Evolutionary conservation across 2,329 filamentous ascomycete genomes (phyloP), one percentile per base, ranked within the genome.

Genomic region (Penicillium oxalicum): DNA sequence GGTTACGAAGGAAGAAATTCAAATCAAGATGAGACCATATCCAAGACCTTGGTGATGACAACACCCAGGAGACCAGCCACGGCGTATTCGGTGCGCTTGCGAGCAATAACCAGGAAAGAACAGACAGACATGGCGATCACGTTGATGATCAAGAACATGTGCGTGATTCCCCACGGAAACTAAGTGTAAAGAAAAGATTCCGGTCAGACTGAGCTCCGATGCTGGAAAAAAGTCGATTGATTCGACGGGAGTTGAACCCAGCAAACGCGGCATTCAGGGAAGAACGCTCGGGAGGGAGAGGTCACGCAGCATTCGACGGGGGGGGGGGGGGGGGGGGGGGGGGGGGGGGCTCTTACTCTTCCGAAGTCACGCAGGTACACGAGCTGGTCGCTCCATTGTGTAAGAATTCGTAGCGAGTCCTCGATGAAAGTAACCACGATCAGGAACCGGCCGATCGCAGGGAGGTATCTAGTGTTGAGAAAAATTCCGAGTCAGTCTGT

Each of bases 1-100:
- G 79, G 70, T 98, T 98, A 74, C 93, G 91, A 57, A 98, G 86
- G 84, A 98, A 98, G 80, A 98, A 98, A 82, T 97, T 98, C 67
- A 97, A 82, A 72, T 98, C 93, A 71, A 97, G 71, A 98, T 95
- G 54, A 98, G 81, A 51, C 93, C 93, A 70, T 98, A 98, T 61
- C 93, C 93, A 48, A 98, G 81, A 18, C 91, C 93, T 74, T 98
- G 93, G 90, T 86, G 54, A 98, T 72, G 45, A 98, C 91, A 45
- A 98, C 93, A 45, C 77, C 86, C 69, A 96, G 87, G 55, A 98
- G 86, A 54, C 91, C 93, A 53, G 77, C 82, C 51, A 97, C 93
- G 51, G 91, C 93, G 71, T 90, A 91, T 72, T 95, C 91, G 58
- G 89, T 93, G 77, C 94, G 82, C 72, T 89, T 94, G 71, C 93